A percentile compares a stretch with the other conserved stretches of the same genome.
Evolutionary conservation across 768 basidiomycete species (phyloP).

Genomic region (Pisolithus albus): DNA sequence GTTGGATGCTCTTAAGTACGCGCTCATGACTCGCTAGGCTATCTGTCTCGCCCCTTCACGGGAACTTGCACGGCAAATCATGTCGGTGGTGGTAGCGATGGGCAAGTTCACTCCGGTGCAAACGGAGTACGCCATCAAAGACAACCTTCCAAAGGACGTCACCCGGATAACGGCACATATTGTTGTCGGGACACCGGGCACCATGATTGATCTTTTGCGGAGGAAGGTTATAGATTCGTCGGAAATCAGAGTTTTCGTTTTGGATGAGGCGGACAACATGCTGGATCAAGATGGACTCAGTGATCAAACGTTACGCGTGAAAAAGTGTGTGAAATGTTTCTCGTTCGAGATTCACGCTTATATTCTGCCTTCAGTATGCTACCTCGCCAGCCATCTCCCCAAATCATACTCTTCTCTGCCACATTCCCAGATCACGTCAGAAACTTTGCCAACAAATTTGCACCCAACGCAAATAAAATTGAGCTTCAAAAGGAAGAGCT

Average conservation of each 20-base stretch:
- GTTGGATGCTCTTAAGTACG: not conserved
- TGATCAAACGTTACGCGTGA: constrained; percentile 88
- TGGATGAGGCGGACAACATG: constrained; percentile 99
- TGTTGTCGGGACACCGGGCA: constrained; percentile 94
- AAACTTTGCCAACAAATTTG: constrained; percentile 86
- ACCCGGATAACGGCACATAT: constrained; percentile 78
- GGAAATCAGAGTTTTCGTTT: constrained; percentile 84
- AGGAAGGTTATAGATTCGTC: constrained; percentile 71
- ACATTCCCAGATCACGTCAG: constrained; percentile 96
- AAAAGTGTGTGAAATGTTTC: constrained; percentile 57
- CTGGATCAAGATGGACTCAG: constrained; percentile 89
- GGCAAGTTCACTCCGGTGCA: constrained; percentile 91
- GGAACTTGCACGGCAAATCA: constrained; percentile 95
- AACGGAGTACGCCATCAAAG: constrained; percentile 94
- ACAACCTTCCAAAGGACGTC: constrained; percentile 61
- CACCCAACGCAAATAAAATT: constrained; percentile 93
- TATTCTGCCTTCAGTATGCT: constrained; percentile 42
- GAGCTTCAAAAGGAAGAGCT: constrained; percentile 91
- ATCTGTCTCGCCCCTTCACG: constrained; percentile 96
- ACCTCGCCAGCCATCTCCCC: constrained; percentile 45
- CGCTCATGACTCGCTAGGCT: constrained; percentile 46
- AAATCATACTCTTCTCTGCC: constrained; percentile 96
- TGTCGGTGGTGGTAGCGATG: constrained; percentile 90
- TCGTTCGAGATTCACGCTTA: constrained; percentile 9
- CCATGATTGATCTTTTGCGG: constrained; percentile 81